Conservation (phyloP, 331 rosid species). For the Quercus tomentella region DNA sequence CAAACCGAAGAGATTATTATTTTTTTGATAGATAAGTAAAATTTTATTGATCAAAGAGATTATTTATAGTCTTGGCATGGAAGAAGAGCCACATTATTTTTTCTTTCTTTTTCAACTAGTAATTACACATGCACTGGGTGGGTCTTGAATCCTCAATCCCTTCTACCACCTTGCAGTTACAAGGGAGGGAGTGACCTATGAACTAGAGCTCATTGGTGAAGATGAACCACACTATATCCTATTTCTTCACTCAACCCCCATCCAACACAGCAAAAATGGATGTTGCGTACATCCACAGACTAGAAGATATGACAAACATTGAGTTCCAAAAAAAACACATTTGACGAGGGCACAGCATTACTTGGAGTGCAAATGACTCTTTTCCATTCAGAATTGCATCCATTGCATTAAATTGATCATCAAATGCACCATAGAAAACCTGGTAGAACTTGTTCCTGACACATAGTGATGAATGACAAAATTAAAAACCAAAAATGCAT, state of each 20-base stretch:
- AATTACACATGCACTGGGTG: too few species aligned
- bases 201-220: too few species aligned
- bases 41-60: not conserved
- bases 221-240: not conserved
- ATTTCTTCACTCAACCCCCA: not conserved
- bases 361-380: constrained; percentile 76
- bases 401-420: constrained; percentile 80
- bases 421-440: constrained; percentile 80
- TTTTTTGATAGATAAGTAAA: too few species aligned
- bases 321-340: not conserved
- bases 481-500: constrained; percentile 12
- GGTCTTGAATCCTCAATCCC: too few species aligned
- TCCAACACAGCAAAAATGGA: not conserved
- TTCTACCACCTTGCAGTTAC: too few species aligned
- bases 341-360: constrained; percentile 39
- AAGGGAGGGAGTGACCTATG: too few species aligned
- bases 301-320: too few species aligned
- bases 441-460: constrained; percentile 63
- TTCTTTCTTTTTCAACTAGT: too few species aligned
- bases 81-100: too few species aligned
- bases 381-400: constrained; percentile 78
- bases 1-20: not conserved
- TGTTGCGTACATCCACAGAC: not conserved
- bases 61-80: not conserved
- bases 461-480: constrained; percentile 11